These are phyloP conservation scores for Sideroxylon spinosum DNA, from an alignment of 179 eudicot species.

Conservation along the genomic window DNA sequence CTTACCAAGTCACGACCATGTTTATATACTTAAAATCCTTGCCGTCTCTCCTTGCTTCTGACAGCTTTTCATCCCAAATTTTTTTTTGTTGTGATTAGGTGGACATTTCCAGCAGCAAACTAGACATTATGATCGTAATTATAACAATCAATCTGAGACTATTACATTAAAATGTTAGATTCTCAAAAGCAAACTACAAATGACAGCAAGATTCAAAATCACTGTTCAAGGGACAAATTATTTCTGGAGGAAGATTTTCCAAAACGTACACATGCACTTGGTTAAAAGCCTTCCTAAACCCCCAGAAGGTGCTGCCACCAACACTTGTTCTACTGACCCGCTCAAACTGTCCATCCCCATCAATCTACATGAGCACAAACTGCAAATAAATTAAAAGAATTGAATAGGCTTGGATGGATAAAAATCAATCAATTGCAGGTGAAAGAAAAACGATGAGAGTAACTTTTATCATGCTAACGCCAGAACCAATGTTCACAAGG, in stretches of 20 bases:
- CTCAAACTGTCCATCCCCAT: constrained; percentile 76
- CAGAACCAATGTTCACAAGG: constrained; percentile 92
- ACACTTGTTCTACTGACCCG: constrained; percentile 95
- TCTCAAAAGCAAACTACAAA: neutral
- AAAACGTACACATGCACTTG: constrained; percentile 56
- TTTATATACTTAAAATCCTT: constrained; percentile 67
- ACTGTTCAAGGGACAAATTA: neutral
- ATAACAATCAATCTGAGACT: constrained; percentile 39
- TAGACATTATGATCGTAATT: constrained; percentile 51
- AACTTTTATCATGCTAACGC: constrained; percentile 98
- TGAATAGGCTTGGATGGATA: neutral
- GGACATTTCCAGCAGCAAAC: constrained; percentile 84
- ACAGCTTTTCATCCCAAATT: constrained; percentile 74
- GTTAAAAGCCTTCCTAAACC: constrained; percentile 89
- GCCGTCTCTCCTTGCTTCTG: constrained; percentile 67
- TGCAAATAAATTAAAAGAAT: constrained; percentile 8
- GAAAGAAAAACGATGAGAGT: constrained; percentile 10
- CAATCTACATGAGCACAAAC: constrained; percentile 53
- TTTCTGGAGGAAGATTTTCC: neutral
- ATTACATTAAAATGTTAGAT: constrained; percentile 8
- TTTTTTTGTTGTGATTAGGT: constrained; percentile 69
- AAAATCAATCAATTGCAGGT: neutral
- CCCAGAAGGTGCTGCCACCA: constrained; percentile 97
- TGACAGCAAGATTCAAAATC: neutral
- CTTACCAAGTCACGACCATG: neutral